Base-by-base conservation (phyloP, 169 alveolate genomes). In the Babesia bovis region DNA sequence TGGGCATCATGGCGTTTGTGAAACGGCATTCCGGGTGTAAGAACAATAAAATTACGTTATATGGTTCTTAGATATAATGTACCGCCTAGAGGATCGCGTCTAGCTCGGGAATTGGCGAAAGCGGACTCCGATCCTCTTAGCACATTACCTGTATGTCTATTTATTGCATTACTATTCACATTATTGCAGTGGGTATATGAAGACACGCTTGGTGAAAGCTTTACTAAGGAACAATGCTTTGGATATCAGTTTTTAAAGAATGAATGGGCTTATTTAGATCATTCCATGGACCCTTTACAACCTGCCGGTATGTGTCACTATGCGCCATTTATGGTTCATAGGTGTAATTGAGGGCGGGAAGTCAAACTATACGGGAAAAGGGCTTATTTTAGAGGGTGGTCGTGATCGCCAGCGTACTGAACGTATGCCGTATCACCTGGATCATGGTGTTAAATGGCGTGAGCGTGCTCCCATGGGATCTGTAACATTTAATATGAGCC, bases 211-310 rank as follows among this genome's bases (percentile, higher is more conserved):
- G 84, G 75, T 40, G 88, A 87, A 33, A 66, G 90, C 10, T 67
- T 72, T 19, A 63, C 85, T 28, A 66, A 78, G 79, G 91, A 72
- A 13, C 47, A 61, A 15, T 45, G 53, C 47, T 66, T 83, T 25
- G 57, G 82, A 36, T 88, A 88, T 51, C 67, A 66, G 19, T 88
- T 88, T 59, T 47, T 88, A 45, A 88, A 79, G 66, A 65, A 75
- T 59, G 91, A 88, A 15, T 88, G 93, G 93, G 93, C 90, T 26
- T 88, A 88, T 59, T 49, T 67, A 38, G 91, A 88, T 65, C 89
- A 84, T 42, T 66, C 77, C 40, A 47, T 28, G 47, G 93, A 88
- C 82, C 82, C 87, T 12, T 36, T 75, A 36, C 87, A 83, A 63
- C 79, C 91, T 40, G 73, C 91, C 32, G 93, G 93, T 45, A 42